Evolutionary conservation across 768 basidiomycete species (phyloP).

Genomic region (Terana coerulea): DNA sequence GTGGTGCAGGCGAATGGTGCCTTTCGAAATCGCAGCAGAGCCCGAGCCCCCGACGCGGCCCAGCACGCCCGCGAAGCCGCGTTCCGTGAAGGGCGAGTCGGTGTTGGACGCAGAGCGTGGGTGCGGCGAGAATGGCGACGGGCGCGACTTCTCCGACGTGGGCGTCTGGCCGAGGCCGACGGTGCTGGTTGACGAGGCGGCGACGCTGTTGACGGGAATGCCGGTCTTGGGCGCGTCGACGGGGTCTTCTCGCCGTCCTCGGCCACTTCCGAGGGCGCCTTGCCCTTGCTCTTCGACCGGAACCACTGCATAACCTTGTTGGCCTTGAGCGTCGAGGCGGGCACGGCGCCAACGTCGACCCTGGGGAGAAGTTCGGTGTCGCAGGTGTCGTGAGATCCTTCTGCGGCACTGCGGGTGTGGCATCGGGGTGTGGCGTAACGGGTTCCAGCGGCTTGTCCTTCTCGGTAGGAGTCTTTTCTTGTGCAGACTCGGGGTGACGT

Average conservation of each 20-base stretch:
- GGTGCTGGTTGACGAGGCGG: conserved; percentile 13
- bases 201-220: not conserved
- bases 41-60: conserved; percentile 22
- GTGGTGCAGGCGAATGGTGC: conserved; percentile 76
- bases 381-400: conserved; percentile 18
- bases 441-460: conserved; percentile 15
- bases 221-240: conserved; percentile 14
- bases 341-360: conserved; percentile 35
- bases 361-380: conserved; percentile 24
- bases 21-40: conserved; percentile 30
- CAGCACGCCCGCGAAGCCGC: conserved; percentile 25
- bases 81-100: conserved; percentile 35
- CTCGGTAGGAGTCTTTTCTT: conserved; percentile 28
- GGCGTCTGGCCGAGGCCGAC: conserved; percentile 13
- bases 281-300: conserved; percentile 61
- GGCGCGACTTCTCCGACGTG: conserved; percentile 15
- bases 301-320: conserved; percentile 99
- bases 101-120: conserved; percentile 45
- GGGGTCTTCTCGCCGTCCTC: conserved; percentile 24
- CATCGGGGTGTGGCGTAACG: conserved; percentile 6
- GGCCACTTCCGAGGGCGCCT: conserved; percentile 24
- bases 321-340: conserved; percentile 82
- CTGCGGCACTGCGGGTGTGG: conserved; percentile 15
- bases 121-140: conserved; percentile 27
- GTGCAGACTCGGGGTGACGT: conserved; percentile 25